phyloP scores from a whole-genome alignment of 352 stramenopile species.

The Pythium aristosporum region DNA sequence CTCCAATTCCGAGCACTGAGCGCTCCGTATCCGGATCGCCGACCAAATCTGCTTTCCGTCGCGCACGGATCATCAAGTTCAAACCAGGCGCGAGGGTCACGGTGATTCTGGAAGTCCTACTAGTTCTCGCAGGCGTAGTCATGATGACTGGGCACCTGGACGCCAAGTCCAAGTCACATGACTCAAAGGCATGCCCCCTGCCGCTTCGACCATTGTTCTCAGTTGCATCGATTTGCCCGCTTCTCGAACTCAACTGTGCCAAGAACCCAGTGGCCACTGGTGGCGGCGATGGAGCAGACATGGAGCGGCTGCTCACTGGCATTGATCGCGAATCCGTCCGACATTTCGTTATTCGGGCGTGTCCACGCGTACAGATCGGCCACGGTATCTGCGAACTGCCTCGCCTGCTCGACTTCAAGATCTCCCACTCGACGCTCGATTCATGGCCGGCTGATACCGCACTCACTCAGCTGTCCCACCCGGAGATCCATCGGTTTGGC shows the following conservation, averaged over 20 bases:
- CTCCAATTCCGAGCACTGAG: conserved; percentile 24
- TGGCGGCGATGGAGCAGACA: neutral
- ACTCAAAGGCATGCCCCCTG: conserved; percentile 1
- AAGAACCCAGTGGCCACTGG: neutral
- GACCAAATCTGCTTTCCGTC: neutral
- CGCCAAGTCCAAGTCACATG: neutral
- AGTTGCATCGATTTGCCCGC: conserved; percentile 5
- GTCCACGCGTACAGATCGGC: conserved; percentile 12
- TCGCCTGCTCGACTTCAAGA: conserved; percentile 11
- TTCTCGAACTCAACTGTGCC: conserved; percentile 21
- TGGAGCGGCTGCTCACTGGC: neutral
- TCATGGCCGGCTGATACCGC: conserved; percentile 17
- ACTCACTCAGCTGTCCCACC: conserved; percentile 11
- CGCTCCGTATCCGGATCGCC: conserved; percentile 17
- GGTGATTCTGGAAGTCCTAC: conserved; percentile 12
- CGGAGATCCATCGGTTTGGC: conserved; percentile 10
- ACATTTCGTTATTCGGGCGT: conserved; percentile 16
- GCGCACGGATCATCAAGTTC: conserved; percentile 6
- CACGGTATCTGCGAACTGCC: conserved; percentile 4
- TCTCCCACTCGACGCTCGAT: conserved; percentile 16
- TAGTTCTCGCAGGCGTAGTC: conserved; percentile 11
- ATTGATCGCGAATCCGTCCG: conserved; percentile 5
- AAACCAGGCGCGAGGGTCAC: conserved; percentile 14
- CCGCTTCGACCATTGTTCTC: conserved; percentile 16
- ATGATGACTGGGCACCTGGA: neutral